Percentiles rank a stretch among this genome's conserved stretches.
Evolutionary conservation across 2,329 filamentous ascomycete species (phyloP).

Genomic region (Moelleriella libera): DNA sequence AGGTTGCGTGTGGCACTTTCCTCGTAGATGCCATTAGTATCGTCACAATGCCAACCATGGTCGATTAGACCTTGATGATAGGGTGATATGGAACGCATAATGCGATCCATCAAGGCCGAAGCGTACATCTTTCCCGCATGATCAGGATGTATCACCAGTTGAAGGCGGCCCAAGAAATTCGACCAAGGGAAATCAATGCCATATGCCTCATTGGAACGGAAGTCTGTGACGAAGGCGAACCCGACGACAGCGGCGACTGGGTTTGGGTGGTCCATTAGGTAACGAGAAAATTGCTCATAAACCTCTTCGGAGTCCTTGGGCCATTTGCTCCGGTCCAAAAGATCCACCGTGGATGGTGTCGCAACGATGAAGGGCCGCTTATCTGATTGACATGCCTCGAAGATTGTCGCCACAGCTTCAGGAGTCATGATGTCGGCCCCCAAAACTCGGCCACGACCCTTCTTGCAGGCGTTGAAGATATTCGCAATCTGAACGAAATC

Average conservation of each 20-base stretch:
- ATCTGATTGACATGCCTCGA: neutral
- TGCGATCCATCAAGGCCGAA: slow-evolving; percentile 52
- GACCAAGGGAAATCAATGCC: slow-evolving; percentile 11
- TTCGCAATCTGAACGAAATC: neutral
- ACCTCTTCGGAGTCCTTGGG: slow-evolving; percentile 13
- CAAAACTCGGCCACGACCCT: slow-evolving; percentile 8
- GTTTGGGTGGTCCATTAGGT: slow-evolving; percentile 8
- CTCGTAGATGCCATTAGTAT: slow-evolving; percentile 17
- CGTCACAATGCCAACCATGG: slow-evolving; percentile 22
- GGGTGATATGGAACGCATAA: slow-evolving; percentile 27
- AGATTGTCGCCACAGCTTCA: neutral
- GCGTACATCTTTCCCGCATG: slow-evolving; percentile 49
- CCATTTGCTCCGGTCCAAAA: slow-evolving; percentile 20
- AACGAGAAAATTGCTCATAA: slow-evolving; percentile 18
- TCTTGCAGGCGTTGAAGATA: neutral
- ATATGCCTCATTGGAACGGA: slow-evolving; percentile 27
- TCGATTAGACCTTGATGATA: slow-evolving; percentile 19
- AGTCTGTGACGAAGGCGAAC: slow-evolving; percentile 46
- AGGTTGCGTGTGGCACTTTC: slow-evolving; percentile 12
- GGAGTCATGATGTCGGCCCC: slow-evolving; percentile 1
- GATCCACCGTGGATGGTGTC: slow-evolving; percentile 10
- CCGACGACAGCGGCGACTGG: slow-evolving; percentile 36
- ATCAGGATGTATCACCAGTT: slow-evolving; percentile 46
- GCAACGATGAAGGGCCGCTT: slow-evolving; percentile 35
- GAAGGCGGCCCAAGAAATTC: slow-evolving; percentile 42